A percentile compares a stretch with the other conserved stretches of the same genome.
Evolutionary conservation across 108 stramenopile species (phyloP).

Genomic region (Skeletonema tropicum): DNA sequence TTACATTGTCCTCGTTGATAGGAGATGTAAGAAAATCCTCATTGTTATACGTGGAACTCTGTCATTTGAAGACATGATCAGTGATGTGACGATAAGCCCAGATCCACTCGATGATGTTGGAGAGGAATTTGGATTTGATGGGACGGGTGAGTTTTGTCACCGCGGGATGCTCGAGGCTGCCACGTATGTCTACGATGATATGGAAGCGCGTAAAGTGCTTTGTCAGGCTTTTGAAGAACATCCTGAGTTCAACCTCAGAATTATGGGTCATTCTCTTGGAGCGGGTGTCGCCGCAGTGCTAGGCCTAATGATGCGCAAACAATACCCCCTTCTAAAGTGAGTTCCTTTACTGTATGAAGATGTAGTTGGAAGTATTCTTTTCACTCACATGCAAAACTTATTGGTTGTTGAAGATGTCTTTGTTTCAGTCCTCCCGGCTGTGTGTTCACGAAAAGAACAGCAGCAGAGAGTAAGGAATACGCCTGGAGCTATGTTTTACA

Average conservation of each 20-base stretch:
- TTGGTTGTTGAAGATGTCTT: conserved; percentile 38
- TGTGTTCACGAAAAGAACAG: conserved; percentile 74
- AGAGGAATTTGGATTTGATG: conserved; percentile 75
- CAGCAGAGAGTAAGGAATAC: conserved; percentile 58
- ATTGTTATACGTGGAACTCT: conserved; percentile 94
- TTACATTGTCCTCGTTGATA: neutral
- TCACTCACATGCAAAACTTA: neutral
- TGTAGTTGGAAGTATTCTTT: neutral
- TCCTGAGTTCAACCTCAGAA: conserved; percentile 71
- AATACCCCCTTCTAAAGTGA: conserved; percentile 66
- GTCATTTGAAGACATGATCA: conserved; percentile 93
- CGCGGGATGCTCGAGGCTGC: conserved; percentile 81
- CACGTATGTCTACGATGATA: conserved; percentile 84
- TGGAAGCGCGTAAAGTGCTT: conserved; percentile 62
- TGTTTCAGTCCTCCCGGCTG: conserved; percentile 91
- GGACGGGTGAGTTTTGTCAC: conserved; percentile 78
- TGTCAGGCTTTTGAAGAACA: conserved; percentile 51
- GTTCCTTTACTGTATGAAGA: neutral
- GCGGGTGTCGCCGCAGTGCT: conserved; percentile 89
- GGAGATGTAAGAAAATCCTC: conserved; percentile 76
- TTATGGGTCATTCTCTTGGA: conserved; percentile 93
- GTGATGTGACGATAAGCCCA: conserved; percentile 88
- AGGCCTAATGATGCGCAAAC: conserved; percentile 71
- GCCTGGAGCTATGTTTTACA: conserved; percentile 63
- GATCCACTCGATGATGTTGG: conserved; percentile 74